These are phyloP conservation scores for Vitis riparia DNA, from an alignment of 164 flowering plant genomes.

Conservation along the genomic window DNA sequence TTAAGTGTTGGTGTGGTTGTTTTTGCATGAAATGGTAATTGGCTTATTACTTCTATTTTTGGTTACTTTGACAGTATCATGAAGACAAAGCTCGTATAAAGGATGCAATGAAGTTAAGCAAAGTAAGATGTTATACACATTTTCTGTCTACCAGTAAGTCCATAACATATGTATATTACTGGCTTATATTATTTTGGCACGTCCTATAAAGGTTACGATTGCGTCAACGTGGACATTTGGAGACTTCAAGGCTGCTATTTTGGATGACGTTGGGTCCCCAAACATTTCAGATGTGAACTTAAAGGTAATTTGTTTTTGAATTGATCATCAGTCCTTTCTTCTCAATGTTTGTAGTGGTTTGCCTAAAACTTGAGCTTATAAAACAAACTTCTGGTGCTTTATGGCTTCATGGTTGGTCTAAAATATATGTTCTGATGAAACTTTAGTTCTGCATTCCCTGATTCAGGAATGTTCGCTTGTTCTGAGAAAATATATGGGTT, in stretches of 20 bases:
- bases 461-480: too few relatives aligned
- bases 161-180: constrained; percentile 1
- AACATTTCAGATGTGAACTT: constrained; percentile 64
- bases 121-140: constrained; percentile 33
- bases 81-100: constrained; percentile 78
- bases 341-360: background rate
- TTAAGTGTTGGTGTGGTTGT: too few relatives aligned
- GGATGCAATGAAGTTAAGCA: constrained; percentile 67
- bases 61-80: constrained; percentile 54
- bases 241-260: constrained; percentile 64
- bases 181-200: background rate
- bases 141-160: too few relatives aligned
- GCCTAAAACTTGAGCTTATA: background rate
- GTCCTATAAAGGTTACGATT: constrained; percentile 43
- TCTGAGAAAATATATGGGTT: too few relatives aligned
- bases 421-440: too few relatives aligned
- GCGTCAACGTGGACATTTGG: constrained; percentile 66
- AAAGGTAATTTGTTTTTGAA: constrained; percentile 42
- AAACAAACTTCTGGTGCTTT: too few relatives aligned
- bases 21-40: too few relatives aligned
- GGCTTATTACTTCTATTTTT: background rate
- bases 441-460: too few relatives aligned
- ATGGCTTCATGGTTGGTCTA: too few relatives aligned
- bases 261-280: constrained; percentile 40
- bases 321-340: background rate